Conservation (phyloP, 805 yeast genomes). For the Kuraishia hungarica region DNA sequence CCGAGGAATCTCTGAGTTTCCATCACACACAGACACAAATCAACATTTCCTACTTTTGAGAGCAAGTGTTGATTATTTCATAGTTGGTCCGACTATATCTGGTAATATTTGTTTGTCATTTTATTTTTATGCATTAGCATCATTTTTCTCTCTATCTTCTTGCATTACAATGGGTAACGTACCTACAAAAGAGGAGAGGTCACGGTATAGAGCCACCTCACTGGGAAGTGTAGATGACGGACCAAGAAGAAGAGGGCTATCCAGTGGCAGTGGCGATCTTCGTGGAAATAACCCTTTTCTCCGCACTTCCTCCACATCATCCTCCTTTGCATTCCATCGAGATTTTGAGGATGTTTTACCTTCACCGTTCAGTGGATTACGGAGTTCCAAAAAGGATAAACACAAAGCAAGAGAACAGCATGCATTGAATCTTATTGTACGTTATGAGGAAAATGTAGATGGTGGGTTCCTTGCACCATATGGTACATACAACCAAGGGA, state of each 20-base stretch:
- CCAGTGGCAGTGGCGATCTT: not conserved
- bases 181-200: constrained; percentile 32
- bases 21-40: not conserved
- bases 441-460: constrained; percentile 67
- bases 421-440: constrained; percentile 48
- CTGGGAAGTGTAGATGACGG: not conserved
- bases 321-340: constrained; percentile 12
- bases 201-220: constrained; percentile 5
- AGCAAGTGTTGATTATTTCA: not conserved
- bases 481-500: constrained; percentile 73
- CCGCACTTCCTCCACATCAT: not conserved
- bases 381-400: constrained; percentile 28
- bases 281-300: not conserved
- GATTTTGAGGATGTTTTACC: constrained; percentile 4
- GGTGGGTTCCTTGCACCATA: constrained; percentile 92
- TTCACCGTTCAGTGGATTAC: constrained; percentile 3
- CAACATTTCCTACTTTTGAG: not conserved
- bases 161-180: constrained; percentile 34
- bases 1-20: not conserved
- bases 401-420: constrained; percentile 45
- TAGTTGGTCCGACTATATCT: not conserved
- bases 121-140: not conserved
- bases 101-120: not conserved
- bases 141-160: not conserved
- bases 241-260: constrained; percentile 6